Base-by-base conservation (phyloP, 768 basidiomycete species). In the Rhodosporidiobolus odoratus region DNA sequence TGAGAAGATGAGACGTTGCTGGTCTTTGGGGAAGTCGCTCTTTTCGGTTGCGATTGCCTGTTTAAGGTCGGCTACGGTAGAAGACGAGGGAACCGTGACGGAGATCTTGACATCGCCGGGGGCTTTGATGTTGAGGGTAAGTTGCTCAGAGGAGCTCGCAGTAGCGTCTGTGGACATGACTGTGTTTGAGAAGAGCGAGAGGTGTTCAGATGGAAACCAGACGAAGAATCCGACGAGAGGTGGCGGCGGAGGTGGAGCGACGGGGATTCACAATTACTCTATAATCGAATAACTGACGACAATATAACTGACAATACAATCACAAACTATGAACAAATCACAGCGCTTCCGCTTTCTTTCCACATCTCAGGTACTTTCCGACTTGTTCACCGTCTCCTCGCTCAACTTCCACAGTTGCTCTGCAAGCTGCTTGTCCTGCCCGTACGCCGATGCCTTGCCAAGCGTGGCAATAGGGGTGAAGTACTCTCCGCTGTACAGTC, bases 1-100 rank as follows among this genome's bases (percentile, higher is more conserved):
- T 43, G 90, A 90, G 80, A 94, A 98, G 75, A 98, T 98, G 72
- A 98, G 82, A 43, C 95, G 82, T 79, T 96, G 94, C 61, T 90
- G 82, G 60, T 91, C 91, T 21, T 91, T 62, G 12, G 73, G 65
- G 60, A 72, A 69, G 25, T 64, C 50, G 35, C 47, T 30, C 54
- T 75, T 54, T 43, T 91, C 87, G 37, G 82, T 87, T 13, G 92
- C 89, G 81, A 99, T 91, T 40, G 87, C 87, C 69, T 87, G 84
- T 83, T 99, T 99, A 78, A 99, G 87, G 73, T 98, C 92, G 58
- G 83, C 81, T 34, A 98, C 93, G 1, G 89, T 89, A 83, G 94
- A 92, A 79, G 88, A 87, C 4, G 87, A 84, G 58, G 84, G 80
- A 77, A 97, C 92, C 40, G 86, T 83, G 68, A 98, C 88, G 78